A percentile compares a stretch with the other conserved stretches of the same genome.
These are phyloP conservation scores for Chlorophyllum brunneum DNA, from an alignment of 768 basidiomycete genomes.

Conservation along the genomic window DNA sequence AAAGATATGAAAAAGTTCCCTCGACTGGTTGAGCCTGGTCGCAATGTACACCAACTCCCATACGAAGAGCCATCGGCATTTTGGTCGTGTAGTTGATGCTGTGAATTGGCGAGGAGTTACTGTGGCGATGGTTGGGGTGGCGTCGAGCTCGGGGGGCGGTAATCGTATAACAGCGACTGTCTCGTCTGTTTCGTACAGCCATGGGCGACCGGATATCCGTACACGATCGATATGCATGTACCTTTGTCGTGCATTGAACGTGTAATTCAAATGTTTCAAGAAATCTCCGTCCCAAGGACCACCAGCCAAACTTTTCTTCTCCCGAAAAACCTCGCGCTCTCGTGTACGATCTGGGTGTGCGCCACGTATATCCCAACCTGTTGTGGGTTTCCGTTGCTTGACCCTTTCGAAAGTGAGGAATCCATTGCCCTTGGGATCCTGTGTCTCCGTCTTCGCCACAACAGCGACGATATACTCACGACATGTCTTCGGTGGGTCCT, in stretches of 20 bases:
- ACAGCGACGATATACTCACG: slow-evolving; percentile 1
- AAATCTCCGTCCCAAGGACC: neutral
- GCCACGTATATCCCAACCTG: neutral
- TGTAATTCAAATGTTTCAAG: neutral
- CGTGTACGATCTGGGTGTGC: neutral
- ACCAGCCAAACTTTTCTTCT: neutral
- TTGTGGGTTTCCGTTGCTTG: neutral
- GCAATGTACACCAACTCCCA: slow-evolving; percentile 2
- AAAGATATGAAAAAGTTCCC: slow-evolving; percentile 1
- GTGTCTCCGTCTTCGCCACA: neutral
- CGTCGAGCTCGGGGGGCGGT: neutral
- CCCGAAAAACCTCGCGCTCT: neutral
- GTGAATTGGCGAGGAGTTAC: neutral
- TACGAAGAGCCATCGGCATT: neutral
- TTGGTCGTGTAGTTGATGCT: neutral
- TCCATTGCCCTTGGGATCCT: neutral
- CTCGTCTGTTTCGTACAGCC: neutral
- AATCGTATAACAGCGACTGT: neutral
- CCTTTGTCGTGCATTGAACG: neutral
- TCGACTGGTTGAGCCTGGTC: neutral
- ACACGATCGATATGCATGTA: slow-evolving; percentile 2
- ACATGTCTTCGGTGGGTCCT: neutral
- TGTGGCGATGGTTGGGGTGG: neutral
- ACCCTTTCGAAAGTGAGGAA: neutral
- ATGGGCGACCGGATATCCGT: neutral